Base-by-base conservation (phyloP, 2,329 filamentous ascomycete genomes). In the Fusarium hainanense region DNA sequence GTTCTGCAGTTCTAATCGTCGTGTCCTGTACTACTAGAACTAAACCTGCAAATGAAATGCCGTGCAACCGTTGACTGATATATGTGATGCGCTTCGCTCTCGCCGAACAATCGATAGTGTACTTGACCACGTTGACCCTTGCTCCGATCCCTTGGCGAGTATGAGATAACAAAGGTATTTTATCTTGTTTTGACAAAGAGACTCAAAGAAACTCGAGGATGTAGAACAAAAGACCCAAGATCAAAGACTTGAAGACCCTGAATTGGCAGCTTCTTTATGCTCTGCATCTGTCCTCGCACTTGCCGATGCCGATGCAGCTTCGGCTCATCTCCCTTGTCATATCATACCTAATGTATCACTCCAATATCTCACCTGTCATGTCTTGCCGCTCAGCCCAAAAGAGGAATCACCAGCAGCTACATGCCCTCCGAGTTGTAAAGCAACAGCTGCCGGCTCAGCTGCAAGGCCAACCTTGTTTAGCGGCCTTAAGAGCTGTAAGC, bases 251-350 rank as follows among this genome's bases (percentile, higher is more conserved):
- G 8, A 46, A 2, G 48, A 41, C 32, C 48, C 49, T 27, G 12
- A 50, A 23, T 37, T 37, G 21, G 25, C 21, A 52, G 49, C 49
- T 42, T 28, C 34, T 28, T 52, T 52, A 52, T 52, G 49, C 41
- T 23, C 48, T 51, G 32, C 20, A 25, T 18, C 30, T 20, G 52
- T 43, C 34, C 49, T 70, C 68, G 68, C 64, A 62, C 64, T 63
- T 56, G 56, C 68, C 68, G 68, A 71, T 56, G 50, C 68, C 68
- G 68, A 71, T 61, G 55, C 64, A 64, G 25, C 54, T 62, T 20
- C 52, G 10, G 37, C 27, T 34, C 14, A 48, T 23, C 42, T 27
- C 37, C 41, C 41, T 42, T 37, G 51, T 48, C 41, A 16, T n/a
- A 44, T 65, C 50, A 43, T 28, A 28, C 28, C 28, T 28, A 47